These are phyloP conservation scores for Digitaria exilis DNA, from an alignment of 202 grass and related monocot species.

Conservation along the genomic window DNA sequence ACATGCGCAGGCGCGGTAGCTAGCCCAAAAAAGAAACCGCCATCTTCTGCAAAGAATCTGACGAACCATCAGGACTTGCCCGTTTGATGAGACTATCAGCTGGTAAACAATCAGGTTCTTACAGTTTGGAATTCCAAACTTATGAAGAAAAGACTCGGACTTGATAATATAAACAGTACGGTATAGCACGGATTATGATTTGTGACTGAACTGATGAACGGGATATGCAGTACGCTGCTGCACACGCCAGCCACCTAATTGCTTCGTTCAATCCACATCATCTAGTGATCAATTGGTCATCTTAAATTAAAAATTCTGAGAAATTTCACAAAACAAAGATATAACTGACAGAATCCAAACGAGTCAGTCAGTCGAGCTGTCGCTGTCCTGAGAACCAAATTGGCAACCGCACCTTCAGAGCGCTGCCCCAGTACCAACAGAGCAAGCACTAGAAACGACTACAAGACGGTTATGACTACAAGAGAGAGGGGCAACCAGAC, in stretches of 20 bases:
- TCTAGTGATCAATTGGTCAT: neutral
- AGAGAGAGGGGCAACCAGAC: neutral
- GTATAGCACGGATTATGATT: neutral
- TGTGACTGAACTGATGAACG: neutral
- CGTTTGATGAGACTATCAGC: neutral
- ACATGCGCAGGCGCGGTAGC: constrained; percentile 87
- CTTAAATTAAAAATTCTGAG: neutral
- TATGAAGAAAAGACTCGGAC: neutral
- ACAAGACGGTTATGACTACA: too few relatives aligned
- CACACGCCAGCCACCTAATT: neutral
- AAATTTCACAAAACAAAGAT: neutral
- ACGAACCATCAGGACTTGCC: neutral
- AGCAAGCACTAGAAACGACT: neutral
- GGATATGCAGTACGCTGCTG: neutral
- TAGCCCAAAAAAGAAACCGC: constrained; percentile 83
- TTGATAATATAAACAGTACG: neutral
- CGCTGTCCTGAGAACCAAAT: neutral
- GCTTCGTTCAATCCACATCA: neutral
- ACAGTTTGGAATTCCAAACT: neutral
- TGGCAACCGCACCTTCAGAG: neutral
- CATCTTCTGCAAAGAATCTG: constrained; percentile 37
- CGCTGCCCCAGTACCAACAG: too few relatives aligned
- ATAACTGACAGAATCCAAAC: constrained; percentile 16
- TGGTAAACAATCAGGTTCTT: neutral
- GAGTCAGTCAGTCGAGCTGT: neutral